phyloP scores from a whole-genome alignment of 169 alveolate genomes.

The Condylostoma magnum region DNA sequence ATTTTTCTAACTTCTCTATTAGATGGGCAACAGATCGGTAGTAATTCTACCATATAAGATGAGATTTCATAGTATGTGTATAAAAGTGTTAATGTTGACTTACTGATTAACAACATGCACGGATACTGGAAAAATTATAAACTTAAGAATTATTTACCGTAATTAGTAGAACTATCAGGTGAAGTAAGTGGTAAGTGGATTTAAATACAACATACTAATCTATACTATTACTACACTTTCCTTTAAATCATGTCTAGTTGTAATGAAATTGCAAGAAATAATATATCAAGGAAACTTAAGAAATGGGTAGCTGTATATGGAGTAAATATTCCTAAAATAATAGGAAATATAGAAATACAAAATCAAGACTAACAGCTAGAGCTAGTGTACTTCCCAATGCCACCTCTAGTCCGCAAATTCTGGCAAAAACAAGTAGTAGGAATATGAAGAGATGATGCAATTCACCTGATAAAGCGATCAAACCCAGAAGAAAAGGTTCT shows the following conservation, averaged over 20 bases:
- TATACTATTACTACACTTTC: neutral
- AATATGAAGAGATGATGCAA: neutral
- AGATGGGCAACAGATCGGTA: neutral
- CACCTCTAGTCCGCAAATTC: neutral
- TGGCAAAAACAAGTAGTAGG: neutral
- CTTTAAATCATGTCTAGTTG: neutral
- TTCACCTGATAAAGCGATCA: neutral
- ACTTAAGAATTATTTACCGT: neutral
- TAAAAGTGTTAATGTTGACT: neutral
- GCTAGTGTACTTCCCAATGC: neutral
- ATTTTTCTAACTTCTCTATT: neutral
- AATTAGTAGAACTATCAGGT: neutral
- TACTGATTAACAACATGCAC: neutral
- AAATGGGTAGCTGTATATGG: neutral
- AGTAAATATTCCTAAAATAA: neutral
- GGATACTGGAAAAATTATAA: neutral
- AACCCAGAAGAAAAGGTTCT: neutral
- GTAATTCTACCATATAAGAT: neutral
- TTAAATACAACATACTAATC: neutral
- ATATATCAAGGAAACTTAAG: neutral
- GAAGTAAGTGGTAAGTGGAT: neutral
- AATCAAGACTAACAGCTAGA: neutral
- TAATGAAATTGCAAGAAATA: neutral
- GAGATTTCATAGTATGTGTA: neutral
- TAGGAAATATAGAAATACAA: neutral